Evolutionary conservation across 129 eudicot species (phyloP).

Genomic region (Lactuca saligna): DNA sequence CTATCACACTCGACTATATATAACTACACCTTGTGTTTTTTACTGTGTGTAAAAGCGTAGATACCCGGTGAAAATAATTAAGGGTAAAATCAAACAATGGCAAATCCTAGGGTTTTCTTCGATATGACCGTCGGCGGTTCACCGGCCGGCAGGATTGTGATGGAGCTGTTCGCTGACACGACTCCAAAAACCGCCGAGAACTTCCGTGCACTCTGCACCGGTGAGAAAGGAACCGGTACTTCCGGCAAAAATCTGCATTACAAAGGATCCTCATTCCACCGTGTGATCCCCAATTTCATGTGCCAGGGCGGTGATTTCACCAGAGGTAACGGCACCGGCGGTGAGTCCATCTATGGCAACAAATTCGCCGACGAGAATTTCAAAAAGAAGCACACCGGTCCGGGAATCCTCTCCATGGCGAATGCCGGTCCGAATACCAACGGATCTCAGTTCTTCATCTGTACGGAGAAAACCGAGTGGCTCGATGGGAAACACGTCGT

Average conservation of each 20-base stretch:
- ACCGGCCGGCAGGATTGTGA: slow-evolving; percentile 50
- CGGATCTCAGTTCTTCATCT: slow-evolving; percentile 62
- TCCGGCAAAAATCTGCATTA: slow-evolving; percentile 50
- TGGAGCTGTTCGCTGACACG: slow-evolving; percentile 62
- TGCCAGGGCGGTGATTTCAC: slow-evolving; percentile 71
- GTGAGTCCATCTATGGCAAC: slow-evolving; percentile 58
- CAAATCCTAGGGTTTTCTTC: slow-evolving; percentile 61
- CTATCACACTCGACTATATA: background rate
- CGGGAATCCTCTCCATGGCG: slow-evolving; percentile 67
- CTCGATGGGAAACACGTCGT: slow-evolving; percentile 65
- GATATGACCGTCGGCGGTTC: slow-evolving; percentile 59
- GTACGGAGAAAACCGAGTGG: slow-evolving; percentile 53
- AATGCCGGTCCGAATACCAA: slow-evolving; percentile 61
- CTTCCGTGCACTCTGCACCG: slow-evolving; percentile 68
- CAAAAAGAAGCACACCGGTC: slow-evolving; percentile 57
- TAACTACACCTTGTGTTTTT: background rate
- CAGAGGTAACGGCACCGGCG: slow-evolving; percentile 65
- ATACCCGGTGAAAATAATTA: background rate
- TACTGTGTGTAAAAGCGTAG: background rate
- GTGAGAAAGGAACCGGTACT: slow-evolving; percentile 49
- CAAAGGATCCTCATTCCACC: slow-evolving; percentile 61
- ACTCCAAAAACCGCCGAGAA: slow-evolving; percentile 63
- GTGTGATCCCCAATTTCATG: slow-evolving; percentile 66
- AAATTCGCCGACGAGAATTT: slow-evolving; percentile 64
- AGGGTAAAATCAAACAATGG: slow-evolving; percentile 28